A percentile compares a stretch with the other conserved stretches of the same genome.
These are phyloP conservation scores for Porcisia hertigi DNA, from an alignment of 208 protist species.

Conservation along the genomic window DNA sequence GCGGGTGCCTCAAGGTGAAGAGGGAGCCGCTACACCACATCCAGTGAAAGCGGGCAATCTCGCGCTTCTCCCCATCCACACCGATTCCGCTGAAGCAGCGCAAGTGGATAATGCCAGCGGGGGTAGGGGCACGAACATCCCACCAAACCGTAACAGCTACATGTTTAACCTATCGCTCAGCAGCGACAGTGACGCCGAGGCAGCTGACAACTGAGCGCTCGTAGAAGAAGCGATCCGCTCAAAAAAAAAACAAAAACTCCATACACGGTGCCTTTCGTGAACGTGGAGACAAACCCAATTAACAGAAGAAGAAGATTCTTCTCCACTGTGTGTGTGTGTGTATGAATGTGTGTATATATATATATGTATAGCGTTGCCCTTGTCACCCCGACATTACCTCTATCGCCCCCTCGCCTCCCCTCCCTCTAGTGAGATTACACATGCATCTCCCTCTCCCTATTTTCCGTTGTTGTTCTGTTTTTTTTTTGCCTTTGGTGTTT, in stretches of 20 bases:
- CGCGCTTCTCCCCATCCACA: neutral
- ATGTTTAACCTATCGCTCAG: constrained; percentile 29
- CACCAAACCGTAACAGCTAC: constrained; percentile 15
- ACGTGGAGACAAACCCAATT: too few species aligned
- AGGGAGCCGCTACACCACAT: neutral
- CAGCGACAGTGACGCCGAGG: neutral
- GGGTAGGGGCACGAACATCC: constrained; percentile 2
- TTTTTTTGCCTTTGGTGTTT: too few species aligned
- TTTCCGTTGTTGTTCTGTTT: neutral
- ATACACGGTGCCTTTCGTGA: neutral
- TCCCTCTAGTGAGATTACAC: neutral
- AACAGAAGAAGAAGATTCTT: neutral
- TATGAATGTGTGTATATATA: neutral
- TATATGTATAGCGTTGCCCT: neutral
- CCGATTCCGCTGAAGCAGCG: neutral
- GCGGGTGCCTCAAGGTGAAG: neutral
- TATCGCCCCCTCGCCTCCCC: neutral
- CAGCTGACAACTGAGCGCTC: neutral
- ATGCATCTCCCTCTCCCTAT: too few species aligned
- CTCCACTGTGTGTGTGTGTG: neutral
- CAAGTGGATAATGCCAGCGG: neutral
- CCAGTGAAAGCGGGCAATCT: neutral
- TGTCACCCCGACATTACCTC: too few species aligned
- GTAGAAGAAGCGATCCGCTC: too few species aligned
- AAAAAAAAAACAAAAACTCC: neutral